phyloP scores from a whole-genome alignment of 148 eudicot species.

The Rhododendron williamsianum region DNA sequence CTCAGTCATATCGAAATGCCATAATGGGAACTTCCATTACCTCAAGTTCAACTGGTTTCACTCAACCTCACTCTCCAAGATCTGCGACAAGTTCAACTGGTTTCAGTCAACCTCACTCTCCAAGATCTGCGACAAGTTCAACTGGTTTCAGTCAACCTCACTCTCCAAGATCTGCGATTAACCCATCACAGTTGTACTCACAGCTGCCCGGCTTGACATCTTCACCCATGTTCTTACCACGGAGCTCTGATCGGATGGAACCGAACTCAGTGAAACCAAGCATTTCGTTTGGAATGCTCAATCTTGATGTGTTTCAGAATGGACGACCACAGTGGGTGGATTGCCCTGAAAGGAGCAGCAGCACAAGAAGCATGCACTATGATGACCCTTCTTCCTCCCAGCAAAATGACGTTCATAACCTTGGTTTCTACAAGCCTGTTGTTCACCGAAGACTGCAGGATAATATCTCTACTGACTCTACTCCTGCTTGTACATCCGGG shows the following conservation, averaged over 20 bases:
- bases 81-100: slow-evolving; percentile 39
- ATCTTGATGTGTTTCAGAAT: slow-evolving; percentile 31
- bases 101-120: slow-evolving; percentile 40
- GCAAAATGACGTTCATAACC: slow-evolving; percentile 28
- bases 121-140: slow-evolving; percentile 36
- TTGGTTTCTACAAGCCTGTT: slow-evolving; percentile 38
- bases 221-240: slow-evolving; percentile 35
- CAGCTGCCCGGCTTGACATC: slow-evolving; percentile 42
- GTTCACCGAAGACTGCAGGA: slow-evolving; percentile 29
- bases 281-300: slow-evolving; percentile 40
- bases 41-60: slow-evolving; percentile 42
- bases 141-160: slow-evolving; percentile 45
- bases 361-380: slow-evolving; percentile 31
- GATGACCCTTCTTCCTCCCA: slow-evolving; percentile 22
- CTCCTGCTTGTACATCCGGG: slow-evolving; percentile 54
- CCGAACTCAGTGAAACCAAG: slow-evolving; percentile 28
- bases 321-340: slow-evolving; percentile 48
- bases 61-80: slow-evolving; percentile 41
- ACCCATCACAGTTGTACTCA: slow-evolving; percentile 35
- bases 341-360: slow-evolving; percentile 39
- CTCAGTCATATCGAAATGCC: slow-evolving; percentile 78
- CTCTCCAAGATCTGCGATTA: slow-evolving; percentile 33
- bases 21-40: slow-evolving; percentile 45
- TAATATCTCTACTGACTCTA: slow-evolving; percentile 29
- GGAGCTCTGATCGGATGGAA: slow-evolving; percentile 38